Evolutionary conservation across 495 filamentous ascomycete species (phyloP), one percentile per base, ranked within the genome.

Genomic region (Penicillium bialowiezense): DNA sequence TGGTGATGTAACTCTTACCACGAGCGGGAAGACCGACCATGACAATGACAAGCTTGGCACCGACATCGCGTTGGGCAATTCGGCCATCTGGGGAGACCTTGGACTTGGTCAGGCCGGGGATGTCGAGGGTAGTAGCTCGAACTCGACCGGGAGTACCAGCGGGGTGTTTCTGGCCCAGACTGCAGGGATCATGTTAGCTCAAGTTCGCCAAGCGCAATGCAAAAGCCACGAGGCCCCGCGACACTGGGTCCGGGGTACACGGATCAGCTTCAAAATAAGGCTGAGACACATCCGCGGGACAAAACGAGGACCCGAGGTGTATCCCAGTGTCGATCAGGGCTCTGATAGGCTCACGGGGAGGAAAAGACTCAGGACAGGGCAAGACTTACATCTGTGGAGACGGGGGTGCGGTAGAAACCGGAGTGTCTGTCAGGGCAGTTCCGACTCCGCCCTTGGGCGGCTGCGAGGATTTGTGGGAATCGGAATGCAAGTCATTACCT

Each of bases 1-100:
- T 97, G 44, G 92, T 97, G 57, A 98, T 91, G 69, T 98, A 98
- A 48, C 90, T 96, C 71, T 98, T 98, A 44, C 93, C 93, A 51
- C 93, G 74, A 1, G 93, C 93, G 0, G 93, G 93, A 42, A 98
- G 76, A 50, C 93, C 93, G 40, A 98, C 93, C 93, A 98, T 98
- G 59, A 97, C 86, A 61, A 98, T 93, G 58, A 97, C 91, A 56
- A 97, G 75, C 74, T 98, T 98, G 14, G 92, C 84, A 18, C 90
- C 93, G 40, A 98, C 84, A 76, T 98, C 93, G 49, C 91, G 77
- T 55, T 91, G 83, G 48, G 93, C 83, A 51, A 98, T 98, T 41
- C 86, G 81, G 47, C 93, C 93, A 65, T 98, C 93, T 10, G 93
- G 93, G 7, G 93, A 97, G 15, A 92, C 89, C 62, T 87, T 89